phyloP scores from a whole-genome alignment of 2,329 filamentous ascomycete species.

The Phialophora verrucosa region DNA sequence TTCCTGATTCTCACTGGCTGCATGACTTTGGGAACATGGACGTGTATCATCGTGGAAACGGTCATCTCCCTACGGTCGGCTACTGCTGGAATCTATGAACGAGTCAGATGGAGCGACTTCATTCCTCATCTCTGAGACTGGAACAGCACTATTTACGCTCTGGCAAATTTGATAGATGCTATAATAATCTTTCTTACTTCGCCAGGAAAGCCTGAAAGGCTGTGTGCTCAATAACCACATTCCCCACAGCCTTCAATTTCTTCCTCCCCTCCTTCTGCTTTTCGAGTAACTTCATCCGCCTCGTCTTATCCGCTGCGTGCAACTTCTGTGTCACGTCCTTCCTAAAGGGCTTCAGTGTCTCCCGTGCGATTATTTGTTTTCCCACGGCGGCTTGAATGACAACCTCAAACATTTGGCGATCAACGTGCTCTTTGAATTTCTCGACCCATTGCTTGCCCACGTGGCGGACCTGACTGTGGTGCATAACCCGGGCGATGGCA shows the following conservation, averaged over 20 bases:
- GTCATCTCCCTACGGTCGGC: slow-evolving; percentile 8
- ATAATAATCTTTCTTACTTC: slow-evolving; percentile 61
- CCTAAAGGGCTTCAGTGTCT: slow-evolving; percentile 94
- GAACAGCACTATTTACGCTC: too few species aligned
- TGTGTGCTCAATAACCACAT: slow-evolving; percentile 94
- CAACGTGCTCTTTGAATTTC: slow-evolving; percentile 96
- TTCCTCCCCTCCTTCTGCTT: slow-evolving; percentile 97
- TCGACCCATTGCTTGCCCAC: slow-evolving; percentile 86
- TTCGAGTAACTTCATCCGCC: slow-evolving; percentile 85
- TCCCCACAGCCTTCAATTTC: slow-evolving; percentile 76
- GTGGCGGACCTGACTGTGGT: slow-evolving; percentile 78
- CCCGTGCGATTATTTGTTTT: slow-evolving; percentile 80
- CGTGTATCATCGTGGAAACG: slow-evolving; percentile 1
- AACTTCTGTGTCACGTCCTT: slow-evolving; percentile 95
- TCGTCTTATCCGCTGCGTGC: slow-evolving; percentile 84
- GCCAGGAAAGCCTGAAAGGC: slow-evolving; percentile 93
- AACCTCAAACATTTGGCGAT: slow-evolving; percentile 96
- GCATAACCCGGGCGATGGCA: slow-evolving; percentile 88
- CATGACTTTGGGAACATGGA: not conserved
- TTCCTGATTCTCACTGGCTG: not conserved
- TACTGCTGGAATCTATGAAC: slow-evolving; percentile 8
- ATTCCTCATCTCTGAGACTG: slow-evolving; percentile 11
- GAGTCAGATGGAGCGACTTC: not conserved
- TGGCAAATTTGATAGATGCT: not conserved
- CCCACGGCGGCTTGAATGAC: slow-evolving; percentile 91